Evolutionary conservation across 1,139 yeast species (phyloP), one percentile per base, ranked within the genome.

Genomic region (Scheffersomyces segobiensis): DNA sequence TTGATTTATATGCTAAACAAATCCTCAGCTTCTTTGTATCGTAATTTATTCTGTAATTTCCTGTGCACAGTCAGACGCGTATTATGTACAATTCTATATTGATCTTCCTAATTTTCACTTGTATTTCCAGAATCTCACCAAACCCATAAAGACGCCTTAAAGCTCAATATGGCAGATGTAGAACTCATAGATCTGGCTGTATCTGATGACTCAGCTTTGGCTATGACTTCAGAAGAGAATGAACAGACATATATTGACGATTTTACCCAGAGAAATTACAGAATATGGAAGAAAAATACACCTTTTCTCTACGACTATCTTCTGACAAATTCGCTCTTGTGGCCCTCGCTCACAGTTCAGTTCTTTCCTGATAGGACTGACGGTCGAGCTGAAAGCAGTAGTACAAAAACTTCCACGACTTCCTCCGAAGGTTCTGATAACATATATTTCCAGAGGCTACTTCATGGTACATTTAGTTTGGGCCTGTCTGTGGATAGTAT

Each of bases 341-440:
- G 88, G 88, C 88, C 88, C 1, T 81, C 86, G 1, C 67, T 84
- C 53, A 72, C 85, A 3, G 79, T 83, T 1, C 85, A 82, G 62
- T 84, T 85, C 75, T 80, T 85, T 57, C 88, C 88, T 0, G 88
- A 84, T 63, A 61, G 79, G 50, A 55, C 60, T 6, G 50, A 55
- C 10, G 32, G 42, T 46, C 52, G 26, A 20, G 42, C 12, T 10
- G 47, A 21, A 4, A 52, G 51, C 47, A 39, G 56, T 39, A 56
- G 49, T 22, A 56, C 47, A 17, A 47, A 50, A 24, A 52, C 53
- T 3, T 57, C 56, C 50, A 20, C 24, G 32, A 50, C 8, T 10
- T 53, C 42, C 20, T 7, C 53, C 6, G 49, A 51, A 14, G 47
- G 50, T 17, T 46, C 52, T 5, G 61, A 61, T 42, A 66, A 64